Evolutionary conservation across 352 stramenopile species (phyloP).

Genomic region (Globisporangium emineosum): DNA sequence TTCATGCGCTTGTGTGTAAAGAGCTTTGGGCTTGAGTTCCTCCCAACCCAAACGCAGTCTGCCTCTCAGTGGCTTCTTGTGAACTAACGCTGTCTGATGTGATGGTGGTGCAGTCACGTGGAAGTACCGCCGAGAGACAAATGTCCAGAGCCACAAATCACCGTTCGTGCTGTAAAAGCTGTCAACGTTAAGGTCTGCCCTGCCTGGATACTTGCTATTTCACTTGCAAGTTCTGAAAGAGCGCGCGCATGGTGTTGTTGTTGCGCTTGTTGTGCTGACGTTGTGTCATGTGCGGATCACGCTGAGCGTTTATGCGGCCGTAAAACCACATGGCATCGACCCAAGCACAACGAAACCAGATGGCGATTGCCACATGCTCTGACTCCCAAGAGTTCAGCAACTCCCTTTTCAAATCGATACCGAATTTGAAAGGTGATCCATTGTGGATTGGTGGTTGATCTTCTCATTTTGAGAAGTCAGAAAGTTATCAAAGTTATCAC

Average conservation of each 20-base stretch:
- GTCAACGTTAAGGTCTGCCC: background rate
- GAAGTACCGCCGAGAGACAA: constrained; percentile 1
- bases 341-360: background rate
- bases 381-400: background rate
- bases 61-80: background rate
- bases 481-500: background rate
- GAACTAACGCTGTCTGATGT: background rate
- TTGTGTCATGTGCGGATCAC: background rate
- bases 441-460: background rate
- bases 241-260: background rate
- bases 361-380: background rate
- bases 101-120: background rate
- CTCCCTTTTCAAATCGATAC: background rate
- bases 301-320: background rate
- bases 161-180: background rate
- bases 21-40: background rate
- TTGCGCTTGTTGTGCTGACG: background rate
- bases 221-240: background rate
- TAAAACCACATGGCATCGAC: background rate
- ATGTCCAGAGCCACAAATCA: background rate
- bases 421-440: background rate
- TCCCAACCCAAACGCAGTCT: background rate
- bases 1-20: background rate
- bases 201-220: too few species aligned
- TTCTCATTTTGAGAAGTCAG: too few species aligned